Evolutionary conservation across 306 rosid species (phyloP).

Genomic region (Macrotyloma uniflorum): DNA sequence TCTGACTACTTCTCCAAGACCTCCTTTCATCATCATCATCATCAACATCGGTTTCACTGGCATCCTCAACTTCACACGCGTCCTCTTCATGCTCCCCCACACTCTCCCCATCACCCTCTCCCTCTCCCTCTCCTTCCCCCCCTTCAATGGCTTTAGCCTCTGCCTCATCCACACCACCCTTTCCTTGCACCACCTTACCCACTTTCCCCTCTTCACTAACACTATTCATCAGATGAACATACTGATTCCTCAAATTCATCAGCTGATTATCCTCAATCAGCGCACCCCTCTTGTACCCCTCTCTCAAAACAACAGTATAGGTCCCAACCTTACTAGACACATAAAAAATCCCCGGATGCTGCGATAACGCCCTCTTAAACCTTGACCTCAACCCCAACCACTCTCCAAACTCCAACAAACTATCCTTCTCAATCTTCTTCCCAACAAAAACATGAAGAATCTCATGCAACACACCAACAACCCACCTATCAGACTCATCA

Average conservation of each 20-base stretch:
- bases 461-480: constrained; percentile 79
- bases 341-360: constrained; percentile 84
- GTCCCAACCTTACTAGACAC: constrained; percentile 71
- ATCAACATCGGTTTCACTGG: constrained; percentile 33
- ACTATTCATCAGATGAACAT: constrained; percentile 69
- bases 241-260: constrained; percentile 64
- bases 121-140: constrained; percentile 12
- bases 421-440: constrained; percentile 74
- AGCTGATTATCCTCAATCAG: constrained; percentile 55
- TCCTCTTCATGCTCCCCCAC: constrained; percentile 46
- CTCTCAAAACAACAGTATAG: constrained; percentile 71
- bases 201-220: constrained; percentile 53
- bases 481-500: constrained; percentile 81
- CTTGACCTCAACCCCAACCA: constrained; percentile 74
- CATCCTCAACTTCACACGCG: constrained; percentile 45
- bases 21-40: constrained; percentile 42
- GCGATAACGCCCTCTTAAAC: constrained; percentile 72
- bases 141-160: constrained; percentile 24
- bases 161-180: constrained; percentile 42
- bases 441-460: constrained; percentile 73
- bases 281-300: constrained; percentile 83
- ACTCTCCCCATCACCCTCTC: constrained; percentile 21
- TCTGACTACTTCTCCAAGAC: constrained; percentile 19
- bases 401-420: constrained; percentile 65
- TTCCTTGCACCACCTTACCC: constrained; percentile 38